Conservation (phyloP, 345 rosid species). For the Camelina hispida region DNA sequence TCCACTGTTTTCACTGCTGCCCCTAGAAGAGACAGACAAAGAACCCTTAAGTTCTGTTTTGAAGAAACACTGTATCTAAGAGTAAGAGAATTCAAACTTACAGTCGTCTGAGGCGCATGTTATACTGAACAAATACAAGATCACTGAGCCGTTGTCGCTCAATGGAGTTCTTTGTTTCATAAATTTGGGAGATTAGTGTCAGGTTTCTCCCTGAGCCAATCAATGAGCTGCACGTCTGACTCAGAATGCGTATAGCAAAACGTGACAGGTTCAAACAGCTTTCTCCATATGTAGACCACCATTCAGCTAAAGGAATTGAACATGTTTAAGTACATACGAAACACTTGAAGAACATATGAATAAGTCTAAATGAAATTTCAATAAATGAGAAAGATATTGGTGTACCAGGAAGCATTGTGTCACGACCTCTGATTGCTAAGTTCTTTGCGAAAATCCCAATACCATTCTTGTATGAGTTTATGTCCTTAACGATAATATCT, state of each 20-base stretch:
- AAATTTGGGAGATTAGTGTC: conserved; percentile 53
- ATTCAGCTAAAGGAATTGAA: conserved; percentile 64
- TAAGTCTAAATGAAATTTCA: background rate
- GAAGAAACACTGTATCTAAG: background rate
- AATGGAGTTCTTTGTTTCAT: conserved; percentile 67
- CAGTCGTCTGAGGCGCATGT: conserved; percentile 73
- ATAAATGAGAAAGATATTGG: background rate
- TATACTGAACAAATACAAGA: conserved; percentile 78
- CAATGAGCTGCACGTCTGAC: conserved; percentile 75
- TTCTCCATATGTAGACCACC: conserved; percentile 98
- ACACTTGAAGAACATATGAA: background rate
- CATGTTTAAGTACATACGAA: background rate
- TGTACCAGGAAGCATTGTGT: conserved; percentile 77
- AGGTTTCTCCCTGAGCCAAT: conserved; percentile 49
- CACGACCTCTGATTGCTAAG: conserved; percentile 85
- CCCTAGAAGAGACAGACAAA: conserved; percentile 29
- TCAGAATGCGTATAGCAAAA: conserved; percentile 75
- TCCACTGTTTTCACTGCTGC: conserved; percentile 46
- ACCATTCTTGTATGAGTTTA: conserved; percentile 72
- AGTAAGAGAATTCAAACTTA: conserved; percentile 44
- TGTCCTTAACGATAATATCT: conserved; percentile 74
- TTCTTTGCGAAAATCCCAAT: conserved; percentile 90
- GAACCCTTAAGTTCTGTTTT: conserved; percentile 23
- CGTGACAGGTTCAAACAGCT: conserved; percentile 88
- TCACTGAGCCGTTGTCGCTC: conserved; percentile 77